Base-by-base conservation (phyloP, 2,329 filamentous ascomycete species). In the Scytalidium lignicola region DNA sequence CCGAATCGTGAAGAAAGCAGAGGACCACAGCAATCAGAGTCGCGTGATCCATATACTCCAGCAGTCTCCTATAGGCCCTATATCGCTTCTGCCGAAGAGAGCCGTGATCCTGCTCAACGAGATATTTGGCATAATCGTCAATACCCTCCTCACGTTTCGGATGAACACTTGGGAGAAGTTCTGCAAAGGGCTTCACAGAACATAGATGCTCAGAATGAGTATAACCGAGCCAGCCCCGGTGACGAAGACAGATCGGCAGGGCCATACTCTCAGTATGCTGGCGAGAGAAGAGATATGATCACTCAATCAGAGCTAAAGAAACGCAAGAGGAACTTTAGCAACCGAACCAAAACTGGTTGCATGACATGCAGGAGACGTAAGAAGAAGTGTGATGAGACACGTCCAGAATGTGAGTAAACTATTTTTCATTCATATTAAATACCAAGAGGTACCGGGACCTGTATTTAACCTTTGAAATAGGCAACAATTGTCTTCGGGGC, bases 311-410 rank as follows among this genome's bases (percentile, higher is more conserved):
- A 85, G 56, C 74, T 78, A 3, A 86, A 86, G 67, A 86, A 86
- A 66, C 72, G 85, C 44, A 88, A 88, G 68, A 77, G 85, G 37
- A 88, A 89, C 62, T 97, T 96, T 63, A 95, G 90, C 71, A 96
- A 96, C 67, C 80, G 92, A 51, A 96, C 92, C 18, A 97, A 97
- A 71, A 96, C 91, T 9, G 90, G 91, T 26, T 97, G 92, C 67
- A 82, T 95, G 69, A 97, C 92, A 5, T 97, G 92, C 66, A 80
- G 92, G 52, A 82, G 82, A 64, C 80, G 92, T 51, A 97, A 97
- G 78, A 97, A 97, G 82, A 97, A 97, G 70, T 97, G 93, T 64
- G 92, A 97, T 65, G 93, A 97, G 72, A 80, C 80, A 47, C 95
- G 95, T 67, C 93, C 93, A 21, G 83, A 90, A 67, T 97, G 93